These are phyloP conservation scores for Populus davidiana DNA, from an alignment of 345 rosid species.

Conservation along the genomic window DNA sequence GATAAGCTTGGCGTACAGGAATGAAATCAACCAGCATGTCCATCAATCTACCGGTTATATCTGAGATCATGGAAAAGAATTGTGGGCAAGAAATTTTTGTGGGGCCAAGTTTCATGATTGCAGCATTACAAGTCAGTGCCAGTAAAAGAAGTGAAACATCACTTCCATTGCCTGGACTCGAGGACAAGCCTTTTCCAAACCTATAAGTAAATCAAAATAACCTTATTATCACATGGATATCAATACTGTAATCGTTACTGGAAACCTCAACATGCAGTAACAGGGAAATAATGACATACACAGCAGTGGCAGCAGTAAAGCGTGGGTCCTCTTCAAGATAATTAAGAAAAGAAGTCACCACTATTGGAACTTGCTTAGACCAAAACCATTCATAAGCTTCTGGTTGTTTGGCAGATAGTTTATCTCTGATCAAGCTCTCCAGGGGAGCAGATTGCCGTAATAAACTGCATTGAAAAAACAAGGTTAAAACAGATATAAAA, in stretches of 20 bases:
- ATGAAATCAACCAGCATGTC: conserved; percentile 74
- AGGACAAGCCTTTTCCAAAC: conserved; percentile 42
- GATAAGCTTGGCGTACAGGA: conserved; percentile 70
- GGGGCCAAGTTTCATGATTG: conserved; percentile 82
- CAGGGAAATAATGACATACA: conserved; percentile 38
- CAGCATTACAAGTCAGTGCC: conserved; percentile 71
- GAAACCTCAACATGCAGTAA: conserved; percentile 16
- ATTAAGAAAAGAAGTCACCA: conserved; percentile 56
- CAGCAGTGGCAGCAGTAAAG: conserved; percentile 53
- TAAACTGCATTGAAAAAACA: conserved; percentile 55
- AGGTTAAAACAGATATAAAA: conserved; percentile 9
- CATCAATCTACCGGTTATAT: conserved; percentile 77
- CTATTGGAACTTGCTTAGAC: conserved; percentile 69
- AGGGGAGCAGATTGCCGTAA: conserved; percentile 69
- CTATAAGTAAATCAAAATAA: conserved; percentile 39
- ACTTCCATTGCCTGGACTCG: conserved; percentile 46
- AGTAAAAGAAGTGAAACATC: conserved; percentile 79
- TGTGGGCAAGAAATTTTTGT: conserved; percentile 72
- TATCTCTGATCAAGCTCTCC: conserved; percentile 77
- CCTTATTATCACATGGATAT: conserved; percentile 14
- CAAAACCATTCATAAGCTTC: conserved; percentile 78
- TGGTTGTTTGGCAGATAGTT: conserved; percentile 71
- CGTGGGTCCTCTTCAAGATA: conserved; percentile 61
- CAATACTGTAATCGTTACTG: conserved; percentile 1
- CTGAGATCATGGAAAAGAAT: conserved; percentile 69